Evolutionary conservation across 768 basidiomycete species (phyloP), one percentile per base, ranked within the genome.

Genomic region (Lactifluus echinatus): DNA sequence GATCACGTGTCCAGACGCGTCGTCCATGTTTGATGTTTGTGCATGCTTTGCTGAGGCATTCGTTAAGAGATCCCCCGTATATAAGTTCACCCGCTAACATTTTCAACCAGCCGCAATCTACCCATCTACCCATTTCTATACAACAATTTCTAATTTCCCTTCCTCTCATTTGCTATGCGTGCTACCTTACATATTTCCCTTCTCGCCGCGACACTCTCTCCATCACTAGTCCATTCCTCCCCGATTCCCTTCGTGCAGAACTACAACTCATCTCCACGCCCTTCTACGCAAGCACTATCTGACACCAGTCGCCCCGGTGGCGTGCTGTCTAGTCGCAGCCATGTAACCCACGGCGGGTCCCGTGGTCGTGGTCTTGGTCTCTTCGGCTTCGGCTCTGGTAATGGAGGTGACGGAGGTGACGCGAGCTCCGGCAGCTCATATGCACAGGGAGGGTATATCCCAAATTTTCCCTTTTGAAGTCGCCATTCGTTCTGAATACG

Each of bases 191-290:
- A 62, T 21, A 19, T 63, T 26, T 62, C 62, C 26, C 56, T 63
- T n/a, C 62, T 63, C 37, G 62, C 62, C 7, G 62, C 60, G 2
- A 63, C 62, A 4, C 62, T 63, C 28, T 63, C 62, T 46, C 62
- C 62, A 23, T 57, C 62, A 33, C 46, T 63, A 31, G 55, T 63
- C 50, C 49, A 57, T 42, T 56, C 62, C 14, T 61, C 62, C 2
- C 62, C 62, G 11, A 56, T 63, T 19, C 62, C 60, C 15, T 63
- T 63, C 17, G 24, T 45, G 7, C 59, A 37, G 23, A 52, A 36
- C 28, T 48, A 59, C 29, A 56, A 56, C 47, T 37, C 60, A 42
- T 56, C 57, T 40, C 48, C 53, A 47, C 51, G 54, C 49, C 26
- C 50, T 36, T 39, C 50, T 17, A n/a, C 54, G 19, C 40, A 33